Percentiles rank a stretch among this genome's conserved stretches.
These are phyloP conservation scores for Gaeumannomyces sp. DNA, from an alignment of 2,329 filamentous ascomycete species.

Conservation along the genomic window DNA sequence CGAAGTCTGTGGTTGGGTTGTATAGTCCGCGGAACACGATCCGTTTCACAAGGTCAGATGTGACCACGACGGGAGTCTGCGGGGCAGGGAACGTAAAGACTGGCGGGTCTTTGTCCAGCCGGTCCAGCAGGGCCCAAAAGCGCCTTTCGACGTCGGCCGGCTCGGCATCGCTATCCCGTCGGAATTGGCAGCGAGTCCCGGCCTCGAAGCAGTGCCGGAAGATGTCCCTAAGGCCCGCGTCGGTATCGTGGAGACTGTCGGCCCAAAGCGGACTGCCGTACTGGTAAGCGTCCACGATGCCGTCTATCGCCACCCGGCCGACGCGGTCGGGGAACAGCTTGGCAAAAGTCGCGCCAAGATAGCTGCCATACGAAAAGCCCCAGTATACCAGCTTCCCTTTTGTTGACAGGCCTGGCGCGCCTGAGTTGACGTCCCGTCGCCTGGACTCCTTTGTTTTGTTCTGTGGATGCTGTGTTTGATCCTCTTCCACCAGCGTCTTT, in stretches of 20 bases:
- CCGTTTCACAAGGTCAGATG: not conserved
- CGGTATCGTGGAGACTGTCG: not conserved
- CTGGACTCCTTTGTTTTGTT: slow-evolving; percentile 13
- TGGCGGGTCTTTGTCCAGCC: not conserved
- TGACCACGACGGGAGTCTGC: not conserved
- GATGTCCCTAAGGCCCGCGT: not conserved
- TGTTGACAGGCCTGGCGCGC: slow-evolving; percentile 3
- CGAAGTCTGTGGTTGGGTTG: not conserved
- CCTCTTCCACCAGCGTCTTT: not conserved
- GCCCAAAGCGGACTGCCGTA: slow-evolving; percentile 24
- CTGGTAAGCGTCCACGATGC: slow-evolving; percentile 24
- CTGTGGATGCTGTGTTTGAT: too few species aligned
- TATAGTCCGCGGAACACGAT: not conserved
- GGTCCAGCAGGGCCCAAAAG: not conserved
- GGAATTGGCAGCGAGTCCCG: not conserved
- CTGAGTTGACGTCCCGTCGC: not conserved
- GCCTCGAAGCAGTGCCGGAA: not conserved
- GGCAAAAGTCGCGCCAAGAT: slow-evolving; percentile 46
- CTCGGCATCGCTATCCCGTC: not conserved
- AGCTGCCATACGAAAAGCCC: slow-evolving; percentile 50
- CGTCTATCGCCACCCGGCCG: slow-evolving; percentile 26
- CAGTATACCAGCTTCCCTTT: slow-evolving; percentile 37
- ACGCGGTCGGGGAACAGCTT: slow-evolving; percentile 32
- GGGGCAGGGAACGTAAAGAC: not conserved
- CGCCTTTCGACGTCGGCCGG: not conserved